Evolutionary conservation across 768 basidiomycete genomes (phyloP).

Genomic region (Pilatotrama ljubarskyi): DNA sequence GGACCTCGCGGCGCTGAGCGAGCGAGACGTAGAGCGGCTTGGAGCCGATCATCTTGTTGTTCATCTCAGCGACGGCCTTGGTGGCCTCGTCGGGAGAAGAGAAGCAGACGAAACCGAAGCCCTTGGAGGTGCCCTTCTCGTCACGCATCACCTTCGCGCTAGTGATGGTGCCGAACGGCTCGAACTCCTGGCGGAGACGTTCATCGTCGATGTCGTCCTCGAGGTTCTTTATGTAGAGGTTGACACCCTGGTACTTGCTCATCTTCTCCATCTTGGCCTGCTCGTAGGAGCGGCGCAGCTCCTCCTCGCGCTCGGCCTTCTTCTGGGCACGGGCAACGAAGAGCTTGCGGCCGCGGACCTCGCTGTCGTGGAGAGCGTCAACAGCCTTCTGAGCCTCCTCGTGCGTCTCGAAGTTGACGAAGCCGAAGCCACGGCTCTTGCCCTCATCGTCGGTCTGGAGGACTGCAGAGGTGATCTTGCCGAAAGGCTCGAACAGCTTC

Average conservation of each 20-base stretch:
- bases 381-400: conserved; percentile 91
- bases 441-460: conserved; percentile 84
- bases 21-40: conserved; percentile 99
- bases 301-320: conserved; percentile 97
- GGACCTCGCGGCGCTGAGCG: conserved; percentile 96
- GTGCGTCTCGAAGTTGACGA: conserved; percentile 94
- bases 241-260: conserved; percentile 98
- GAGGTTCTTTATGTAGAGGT: conserved; percentile 99
- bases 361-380: conserved; percentile 83
- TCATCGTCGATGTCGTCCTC: conserved; percentile 99
- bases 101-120: conserved; percentile 99
- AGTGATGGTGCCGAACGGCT: conserved; percentile 95
- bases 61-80: conserved; percentile 99
- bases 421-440: conserved; percentile 96
- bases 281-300: conserved; percentile 91
- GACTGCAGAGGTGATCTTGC: conserved; percentile 86
- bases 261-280: conserved; percentile 95
- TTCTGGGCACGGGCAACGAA: conserved; percentile 98
- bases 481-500: conserved; percentile 74
- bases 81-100: conserved; percentile 98
- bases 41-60: conserved; percentile 99
- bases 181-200: conserved; percentile 93
- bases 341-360: conserved; percentile 83
- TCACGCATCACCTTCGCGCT: conserved; percentile 99
- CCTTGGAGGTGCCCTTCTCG: conserved; percentile 89